Percentiles rank a stretch among this genome's conserved stretches.
These are phyloP conservation scores for Knoxia roxburghii DNA, from an alignment of 257 asterid genomes.

Conservation along the genomic window DNA sequence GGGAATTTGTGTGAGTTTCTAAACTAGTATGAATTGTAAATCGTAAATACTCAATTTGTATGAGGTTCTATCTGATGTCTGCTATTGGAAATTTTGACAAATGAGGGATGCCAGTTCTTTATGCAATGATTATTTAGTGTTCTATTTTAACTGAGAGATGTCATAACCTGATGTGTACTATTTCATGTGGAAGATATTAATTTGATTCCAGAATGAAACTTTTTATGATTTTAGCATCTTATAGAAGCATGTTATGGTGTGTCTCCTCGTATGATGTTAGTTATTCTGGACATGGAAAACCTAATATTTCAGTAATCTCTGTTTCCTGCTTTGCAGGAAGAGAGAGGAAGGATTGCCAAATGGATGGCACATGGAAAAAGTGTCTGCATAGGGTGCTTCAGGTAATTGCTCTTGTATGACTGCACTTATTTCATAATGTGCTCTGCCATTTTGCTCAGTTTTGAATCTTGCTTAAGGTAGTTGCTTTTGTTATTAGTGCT, in stretches of 20 bases:
- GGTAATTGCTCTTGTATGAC: constrained; percentile 7
- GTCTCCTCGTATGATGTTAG: background rate
- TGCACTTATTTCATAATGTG: background rate
- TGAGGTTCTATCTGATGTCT: background rate
- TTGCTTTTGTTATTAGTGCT: background rate
- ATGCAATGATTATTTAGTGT: background rate
- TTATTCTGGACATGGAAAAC: background rate
- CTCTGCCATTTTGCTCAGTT: constrained; percentile 2
- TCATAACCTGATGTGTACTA: background rate
- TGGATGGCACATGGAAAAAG: constrained; percentile 27
- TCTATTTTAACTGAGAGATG: background rate
- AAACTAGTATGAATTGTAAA: background rate
- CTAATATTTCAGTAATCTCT: background rate
- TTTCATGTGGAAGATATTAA: background rate
- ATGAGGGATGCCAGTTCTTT: background rate
- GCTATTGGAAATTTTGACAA: background rate
- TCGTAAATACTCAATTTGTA: background rate
- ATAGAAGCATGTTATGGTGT: background rate
- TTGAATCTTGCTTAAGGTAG: background rate
- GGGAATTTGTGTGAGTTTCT: background rate
- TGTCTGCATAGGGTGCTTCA: constrained; percentile 34
- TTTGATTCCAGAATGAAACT: background rate
- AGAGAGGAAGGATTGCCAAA: constrained; percentile 24
- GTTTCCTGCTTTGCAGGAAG: constrained; percentile 37
- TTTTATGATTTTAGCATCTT: background rate